Base-by-base conservation (phyloP, 2,329 filamentous ascomycete genomes). In the Kalaharituber pfeilii region DNA sequence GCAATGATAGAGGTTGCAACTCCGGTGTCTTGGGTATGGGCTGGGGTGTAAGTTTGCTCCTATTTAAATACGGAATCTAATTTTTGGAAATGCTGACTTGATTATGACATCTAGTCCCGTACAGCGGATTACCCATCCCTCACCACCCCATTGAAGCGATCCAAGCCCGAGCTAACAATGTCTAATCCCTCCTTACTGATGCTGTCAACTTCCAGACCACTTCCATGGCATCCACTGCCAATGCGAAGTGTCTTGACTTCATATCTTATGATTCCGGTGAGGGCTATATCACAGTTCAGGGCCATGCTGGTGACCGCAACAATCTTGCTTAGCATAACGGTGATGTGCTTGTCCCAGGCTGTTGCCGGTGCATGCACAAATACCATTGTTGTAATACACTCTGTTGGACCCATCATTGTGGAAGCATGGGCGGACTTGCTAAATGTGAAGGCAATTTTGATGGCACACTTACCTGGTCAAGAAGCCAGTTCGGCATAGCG, bases 61-160 rank as follows among this genome's bases (percentile, higher is more conserved):
- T n/a, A 7, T 9, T 7, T 26, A 11, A 13, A 9, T 24, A 22
- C 25, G 11, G 15, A 22, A 24, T 47, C 20, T 20, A 47, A 47
- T 8, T 11, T 13, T 8, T 50, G n/a, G n/a, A n/a, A n/a, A n/a
- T n/a, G n/a, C n/a, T n/a, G n/a, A n/a, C 9, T 25, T 29, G 11
- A 26, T 8, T 55, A 24, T 29, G 9, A 13, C 27, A 13, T 15
- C 36, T 1, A 91, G 91, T 63, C 73, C 94, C 88, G 88, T 1
- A 80, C 87, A 0, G 86, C 87, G 5, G 80, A 94, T 44, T 89
- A 88, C 57, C 84, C 84, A 1, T 93, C 93, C 63, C 73, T 95
- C 1, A 71, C 91, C 15, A 76, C 84, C 88, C 89, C 0, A 73
- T 77, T 33, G 75, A 81, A 50, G 81, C 81, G 1, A 69, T 89